phyloP scores from a whole-genome alignment of 2,329 filamentous ascomycete species.

The Penicillium verrucosum region DNA sequence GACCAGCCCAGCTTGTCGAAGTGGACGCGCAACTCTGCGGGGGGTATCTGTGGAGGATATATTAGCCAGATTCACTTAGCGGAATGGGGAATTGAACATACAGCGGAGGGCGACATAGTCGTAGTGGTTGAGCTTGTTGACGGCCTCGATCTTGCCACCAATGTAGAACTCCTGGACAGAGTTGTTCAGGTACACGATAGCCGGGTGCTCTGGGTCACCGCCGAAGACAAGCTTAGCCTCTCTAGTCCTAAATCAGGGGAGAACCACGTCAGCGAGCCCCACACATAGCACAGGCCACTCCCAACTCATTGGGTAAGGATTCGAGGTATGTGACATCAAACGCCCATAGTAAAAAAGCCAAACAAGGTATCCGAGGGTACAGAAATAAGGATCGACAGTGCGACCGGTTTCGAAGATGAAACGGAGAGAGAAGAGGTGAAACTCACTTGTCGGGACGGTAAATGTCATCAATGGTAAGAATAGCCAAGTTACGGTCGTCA shows the following conservation, averaged over 20 bases:
- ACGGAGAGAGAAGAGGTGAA: background rate
- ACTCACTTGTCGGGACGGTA: conserved; percentile 92
- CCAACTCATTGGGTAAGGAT: conserved; percentile 10
- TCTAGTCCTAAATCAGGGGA: conserved; percentile 58
- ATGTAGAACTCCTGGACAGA: conserved; percentile 85
- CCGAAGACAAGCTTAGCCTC: conserved; percentile 95
- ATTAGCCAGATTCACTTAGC: conserved; percentile 2
- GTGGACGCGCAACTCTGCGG: conserved; percentile 88
- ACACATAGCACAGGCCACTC: conserved; percentile 19
- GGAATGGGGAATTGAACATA: conserved; percentile 46
- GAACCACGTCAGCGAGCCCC: conserved; percentile 28
- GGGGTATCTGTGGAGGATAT: conserved; percentile 65
- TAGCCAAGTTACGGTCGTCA: conserved; percentile 93
- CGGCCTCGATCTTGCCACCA: conserved; percentile 91
- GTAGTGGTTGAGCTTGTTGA: conserved; percentile 96
- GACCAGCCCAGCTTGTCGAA: conserved; percentile 99
- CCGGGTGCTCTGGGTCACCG: conserved; percentile 85
- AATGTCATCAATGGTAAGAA: conserved; percentile 91
- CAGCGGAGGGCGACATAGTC: conserved; percentile 96
- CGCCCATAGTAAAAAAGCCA: background rate
- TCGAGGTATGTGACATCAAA: conserved; percentile 6
- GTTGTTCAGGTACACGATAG: conserved; percentile 82
- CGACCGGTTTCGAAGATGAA: background rate
- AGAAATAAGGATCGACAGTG: conserved; percentile 1
- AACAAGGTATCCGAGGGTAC: background rate